These are phyloP conservation scores for Aspergillus pseudoglaucus DNA, from an alignment of 2,329 filamentous ascomycete species.

Conservation along the genomic window DNA sequence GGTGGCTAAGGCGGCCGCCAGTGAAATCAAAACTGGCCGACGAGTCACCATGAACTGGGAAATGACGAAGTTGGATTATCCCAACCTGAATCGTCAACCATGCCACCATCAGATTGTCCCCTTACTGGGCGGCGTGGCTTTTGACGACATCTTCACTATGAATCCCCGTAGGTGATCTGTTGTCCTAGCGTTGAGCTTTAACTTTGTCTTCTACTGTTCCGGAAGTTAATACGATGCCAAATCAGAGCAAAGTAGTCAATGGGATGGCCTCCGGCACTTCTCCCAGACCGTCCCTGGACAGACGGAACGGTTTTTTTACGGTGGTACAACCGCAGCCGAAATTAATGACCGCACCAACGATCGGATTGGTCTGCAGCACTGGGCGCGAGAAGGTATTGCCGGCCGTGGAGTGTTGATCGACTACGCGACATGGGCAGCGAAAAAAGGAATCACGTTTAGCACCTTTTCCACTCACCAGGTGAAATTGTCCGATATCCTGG, in stretches of 20 bases:
- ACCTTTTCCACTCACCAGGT: constrained; percentile 38
- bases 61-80: constrained; percentile 50
- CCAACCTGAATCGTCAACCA: constrained; percentile 48
- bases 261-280: constrained; percentile 48
- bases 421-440: constrained; percentile 42
- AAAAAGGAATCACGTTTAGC: constrained; percentile 34
- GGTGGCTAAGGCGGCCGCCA: constrained; percentile 44
- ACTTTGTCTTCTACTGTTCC: neutral
- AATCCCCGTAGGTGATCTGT: constrained; percentile 37
- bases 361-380: constrained; percentile 45
- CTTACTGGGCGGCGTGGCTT: constrained; percentile 42
- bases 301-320: constrained; percentile 42
- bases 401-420: constrained; percentile 49
- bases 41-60: constrained; percentile 52
- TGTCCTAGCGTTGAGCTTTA: neutral
- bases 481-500: constrained; percentile 27
- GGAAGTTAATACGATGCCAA: neutral
- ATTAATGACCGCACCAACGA: constrained; percentile 40
- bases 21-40: constrained; percentile 47
- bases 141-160: constrained; percentile 47
- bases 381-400: constrained; percentile 44
- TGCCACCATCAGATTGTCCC: constrained; percentile 47
- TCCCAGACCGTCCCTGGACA: constrained; percentile 35
- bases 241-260: constrained; percentile 45
- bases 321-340: constrained; percentile 41